A percentile compares a stretch with the other conserved stretches of the same genome.
Evolutionary conservation across 805 yeast species (phyloP).

Genomic region (Kurtzmaniella cleridarum): DNA sequence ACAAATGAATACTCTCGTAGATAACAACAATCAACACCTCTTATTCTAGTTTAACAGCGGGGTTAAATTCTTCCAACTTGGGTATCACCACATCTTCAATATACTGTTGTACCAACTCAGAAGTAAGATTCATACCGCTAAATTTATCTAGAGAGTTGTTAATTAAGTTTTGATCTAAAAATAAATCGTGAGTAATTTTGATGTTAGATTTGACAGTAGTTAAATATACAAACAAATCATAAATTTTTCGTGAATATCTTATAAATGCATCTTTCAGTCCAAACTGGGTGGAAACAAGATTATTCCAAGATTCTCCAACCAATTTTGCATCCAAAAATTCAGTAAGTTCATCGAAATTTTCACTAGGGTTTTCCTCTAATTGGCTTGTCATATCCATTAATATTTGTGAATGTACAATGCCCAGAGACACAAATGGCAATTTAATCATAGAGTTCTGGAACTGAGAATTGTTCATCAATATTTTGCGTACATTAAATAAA

Average conservation of each 20-base stretch:
- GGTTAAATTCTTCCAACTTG: constrained; percentile 2
- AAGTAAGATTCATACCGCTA: constrained; percentile 16
- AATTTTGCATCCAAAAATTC: background rate
- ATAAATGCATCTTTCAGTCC: constrained; percentile 20
- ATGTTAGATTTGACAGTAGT: constrained; percentile 5
- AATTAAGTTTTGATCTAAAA: constrained; percentile 15
- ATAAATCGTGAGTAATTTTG: constrained; percentile 10
- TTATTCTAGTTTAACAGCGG: background rate
- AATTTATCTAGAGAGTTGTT: constrained; percentile 9
- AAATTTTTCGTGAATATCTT: constrained; percentile 17
- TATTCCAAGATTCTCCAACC: constrained; percentile 7
- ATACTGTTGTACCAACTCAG: constrained; percentile 17
- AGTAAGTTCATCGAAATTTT: background rate
- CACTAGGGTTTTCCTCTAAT: background rate
- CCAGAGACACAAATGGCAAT: background rate
- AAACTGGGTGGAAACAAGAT: constrained; percentile 17
- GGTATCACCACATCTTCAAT: constrained; percentile 18
- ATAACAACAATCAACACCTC: no score
- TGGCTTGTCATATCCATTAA: background rate
- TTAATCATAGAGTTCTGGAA: background rate
- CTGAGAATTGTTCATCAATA: background rate
- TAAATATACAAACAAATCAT: constrained; percentile 18
- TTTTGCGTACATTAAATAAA: background rate
- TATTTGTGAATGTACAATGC: background rate
- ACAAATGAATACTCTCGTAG: no score